Base-by-base conservation (phyloP, 2,329 filamentous ascomycete species). In the Metarhizium sp. region DNA sequence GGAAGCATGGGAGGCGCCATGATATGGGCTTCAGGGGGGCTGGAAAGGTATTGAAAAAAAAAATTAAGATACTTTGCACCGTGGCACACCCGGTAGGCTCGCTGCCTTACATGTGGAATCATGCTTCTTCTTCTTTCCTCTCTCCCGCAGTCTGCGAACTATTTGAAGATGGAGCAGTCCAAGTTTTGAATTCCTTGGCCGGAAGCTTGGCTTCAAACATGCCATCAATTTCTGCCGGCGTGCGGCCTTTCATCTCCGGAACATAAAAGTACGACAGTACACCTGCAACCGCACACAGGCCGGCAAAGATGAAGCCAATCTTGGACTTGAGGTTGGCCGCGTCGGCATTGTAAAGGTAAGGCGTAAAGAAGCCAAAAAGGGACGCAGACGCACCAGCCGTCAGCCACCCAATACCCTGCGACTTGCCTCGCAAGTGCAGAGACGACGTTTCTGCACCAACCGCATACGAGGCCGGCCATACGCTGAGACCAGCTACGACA, bases 161-260 rank as follows among this genome's bases (percentile, higher is more conserved):
- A 18, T 29, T 8, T 6, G 45, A 30, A 16, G 45, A 16, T 18
- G 49, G 16, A 4, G 32, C 38, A 13, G 45, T 18, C 55, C 55
- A 57, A 3, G 38, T 18, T 25, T 32, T 8, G 43, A 70, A 70
- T 20, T 63, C 34, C 45, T 63, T 55, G 14, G 67, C 57, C 5
- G 62, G 55, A 2, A 70, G 52, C 25, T 54, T 57, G 36, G 59
- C 40, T 42, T 65, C 65, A 58, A 68, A 70, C 67, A 69, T 68
- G 51, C 58, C 58, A 63, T 81, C 78, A 56, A 82, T 76, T 59
- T 80, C 76, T 38, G 67, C 67, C 0, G 73, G 66, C 2, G 65
- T 75, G 32, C 75, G 64, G 4, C 74, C 75, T 63, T 75, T 76
- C 69, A 79, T 81, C 61, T 83, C 79, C 0, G 80, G 79, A 1